Evolutionary conservation across 768 basidiomycete species (phyloP).

Genomic region (Sistotremastrum niveocremeum): DNA sequence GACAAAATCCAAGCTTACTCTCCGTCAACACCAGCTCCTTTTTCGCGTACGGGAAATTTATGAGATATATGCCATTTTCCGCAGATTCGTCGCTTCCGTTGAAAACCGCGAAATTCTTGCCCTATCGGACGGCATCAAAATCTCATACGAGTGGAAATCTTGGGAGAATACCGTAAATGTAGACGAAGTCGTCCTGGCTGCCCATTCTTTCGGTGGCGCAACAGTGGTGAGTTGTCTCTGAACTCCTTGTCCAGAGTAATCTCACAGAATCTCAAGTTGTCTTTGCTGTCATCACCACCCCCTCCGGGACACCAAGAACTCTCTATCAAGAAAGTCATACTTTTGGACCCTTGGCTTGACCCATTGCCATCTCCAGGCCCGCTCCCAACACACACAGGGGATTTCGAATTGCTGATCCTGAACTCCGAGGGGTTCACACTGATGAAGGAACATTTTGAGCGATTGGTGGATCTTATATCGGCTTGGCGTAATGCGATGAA

Average conservation of each 20-base stretch:
- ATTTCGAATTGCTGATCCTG: slow-evolving; percentile 41
- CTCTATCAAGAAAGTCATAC: slow-evolving; percentile 42
- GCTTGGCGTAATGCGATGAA: slow-evolving; percentile 25
- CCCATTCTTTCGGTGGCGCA: slow-evolving; percentile 46
- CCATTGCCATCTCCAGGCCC: slow-evolving; percentile 52
- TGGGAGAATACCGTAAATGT: slow-evolving; percentile 16
- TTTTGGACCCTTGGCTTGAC: slow-evolving; percentile 80
- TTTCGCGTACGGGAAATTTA: slow-evolving; percentile 62
- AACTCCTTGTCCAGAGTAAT: neutral
- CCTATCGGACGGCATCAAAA: too few relatives aligned
- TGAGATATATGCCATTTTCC: slow-evolving; percentile 45
- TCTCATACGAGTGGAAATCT: slow-evolving; percentile 2
- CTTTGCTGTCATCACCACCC: slow-evolving; percentile 38
- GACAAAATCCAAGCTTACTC: slow-evolving; percentile 21
- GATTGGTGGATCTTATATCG: slow-evolving; percentile 38
- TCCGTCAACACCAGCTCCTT: slow-evolving; percentile 57
- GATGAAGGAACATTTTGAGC: slow-evolving; percentile 61
- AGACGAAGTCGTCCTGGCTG: slow-evolving; percentile 26
- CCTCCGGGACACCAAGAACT: slow-evolving; percentile 28
- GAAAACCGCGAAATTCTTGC: too few relatives aligned
- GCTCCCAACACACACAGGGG: slow-evolving; percentile 8
- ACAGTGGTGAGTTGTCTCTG: slow-evolving; percentile 27
- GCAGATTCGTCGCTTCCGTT: slow-evolving; percentile 25
- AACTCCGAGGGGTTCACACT: slow-evolving; percentile 70
- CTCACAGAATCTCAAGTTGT: slow-evolving; percentile 26